phyloP scores from a whole-genome alignment of 345 rosid species.

The Salix koriyanagi region DNA sequence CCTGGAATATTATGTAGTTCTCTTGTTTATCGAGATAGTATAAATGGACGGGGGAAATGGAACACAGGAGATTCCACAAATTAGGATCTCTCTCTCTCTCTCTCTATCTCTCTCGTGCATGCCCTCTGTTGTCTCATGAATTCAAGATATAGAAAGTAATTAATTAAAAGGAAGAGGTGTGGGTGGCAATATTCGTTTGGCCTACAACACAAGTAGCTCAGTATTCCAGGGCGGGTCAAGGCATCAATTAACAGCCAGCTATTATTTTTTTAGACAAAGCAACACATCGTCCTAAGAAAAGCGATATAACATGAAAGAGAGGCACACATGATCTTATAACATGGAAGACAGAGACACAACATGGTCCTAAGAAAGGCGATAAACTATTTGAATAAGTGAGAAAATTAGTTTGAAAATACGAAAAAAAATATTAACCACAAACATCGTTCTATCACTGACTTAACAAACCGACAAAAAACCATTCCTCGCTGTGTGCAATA shows the following conservation, averaged over 20 bases:
- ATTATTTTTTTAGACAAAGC: too few species aligned
- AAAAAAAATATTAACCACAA: background rate
- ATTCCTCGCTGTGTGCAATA: background rate
- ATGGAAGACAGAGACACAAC: background rate
- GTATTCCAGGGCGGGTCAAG: background rate
- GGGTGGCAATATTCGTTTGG: background rate
- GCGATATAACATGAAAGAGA: background rate
- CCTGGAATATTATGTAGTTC: conserved; percentile 16
- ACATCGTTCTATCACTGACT: too few species aligned
- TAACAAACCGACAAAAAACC: background rate
- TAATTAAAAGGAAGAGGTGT: background rate
- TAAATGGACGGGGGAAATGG: conserved; percentile 19
- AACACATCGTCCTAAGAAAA: background rate
- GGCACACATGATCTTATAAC: background rate
- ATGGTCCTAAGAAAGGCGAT: too few species aligned
- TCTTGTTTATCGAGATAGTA: conserved; percentile 16
- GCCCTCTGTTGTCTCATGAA: background rate
- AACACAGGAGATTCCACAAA: conserved; percentile 14
- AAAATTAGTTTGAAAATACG: background rate
- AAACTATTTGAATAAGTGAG: background rate
- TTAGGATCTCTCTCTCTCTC: background rate
- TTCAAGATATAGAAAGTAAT: background rate
- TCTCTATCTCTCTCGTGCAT: background rate
- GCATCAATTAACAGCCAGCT: too few species aligned
- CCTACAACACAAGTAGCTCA: background rate